Evolutionary conservation across 2,329 filamentous ascomycete species (phyloP).

Genomic region (Fusarium sp.): DNA sequence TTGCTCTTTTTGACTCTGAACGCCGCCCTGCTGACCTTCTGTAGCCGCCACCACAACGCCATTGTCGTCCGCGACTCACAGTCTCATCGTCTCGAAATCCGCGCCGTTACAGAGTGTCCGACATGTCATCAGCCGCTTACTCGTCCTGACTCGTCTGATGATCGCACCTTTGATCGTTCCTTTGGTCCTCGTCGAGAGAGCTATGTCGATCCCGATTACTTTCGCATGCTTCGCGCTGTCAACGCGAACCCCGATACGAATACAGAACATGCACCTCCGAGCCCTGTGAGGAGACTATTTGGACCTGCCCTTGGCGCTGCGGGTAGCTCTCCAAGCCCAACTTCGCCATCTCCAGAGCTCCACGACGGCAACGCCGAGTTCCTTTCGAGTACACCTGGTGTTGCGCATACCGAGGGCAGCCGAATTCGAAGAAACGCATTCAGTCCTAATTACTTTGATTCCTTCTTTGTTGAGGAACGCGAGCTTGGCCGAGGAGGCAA

Average conservation of each 20-base stretch:
- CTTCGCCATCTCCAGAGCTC: slow-evolving; percentile 33
- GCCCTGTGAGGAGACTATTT: slow-evolving; percentile 62
- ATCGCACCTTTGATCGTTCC: slow-evolving; percentile 58
- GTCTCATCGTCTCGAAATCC: slow-evolving; percentile 84
- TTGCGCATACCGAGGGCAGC: slow-evolving; percentile 60
- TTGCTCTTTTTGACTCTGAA: background rate
- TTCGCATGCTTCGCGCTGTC: slow-evolving; percentile 81
- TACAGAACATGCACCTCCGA: slow-evolving; percentile 56
- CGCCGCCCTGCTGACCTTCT: slow-evolving; percentile 1
- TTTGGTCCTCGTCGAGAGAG: slow-evolving; percentile 59
- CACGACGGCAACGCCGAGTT: slow-evolving; percentile 55
- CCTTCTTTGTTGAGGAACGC: slow-evolving; percentile 88
- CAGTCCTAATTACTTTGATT: slow-evolving; percentile 89
- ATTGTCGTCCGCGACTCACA: slow-evolving; percentile 89
- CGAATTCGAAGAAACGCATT: slow-evolving; percentile 88
- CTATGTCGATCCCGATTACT: slow-evolving; percentile 92
- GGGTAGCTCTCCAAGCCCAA: slow-evolving; percentile 18
- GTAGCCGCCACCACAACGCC: slow-evolving; percentile 92
- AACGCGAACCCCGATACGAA: slow-evolving; percentile 53
- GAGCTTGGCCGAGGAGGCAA: slow-evolving; percentile 91
- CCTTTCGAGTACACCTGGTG: slow-evolving; percentile 60
- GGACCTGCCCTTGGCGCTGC: slow-evolving; percentile 52
- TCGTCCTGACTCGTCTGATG: slow-evolving; percentile 53
- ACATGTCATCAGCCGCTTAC: slow-evolving; percentile 80
- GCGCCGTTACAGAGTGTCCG: slow-evolving; percentile 81